phyloP scores from a whole-genome alignment of 768 basidiomycete species.

The Kwoniella shandongensis region DNA sequence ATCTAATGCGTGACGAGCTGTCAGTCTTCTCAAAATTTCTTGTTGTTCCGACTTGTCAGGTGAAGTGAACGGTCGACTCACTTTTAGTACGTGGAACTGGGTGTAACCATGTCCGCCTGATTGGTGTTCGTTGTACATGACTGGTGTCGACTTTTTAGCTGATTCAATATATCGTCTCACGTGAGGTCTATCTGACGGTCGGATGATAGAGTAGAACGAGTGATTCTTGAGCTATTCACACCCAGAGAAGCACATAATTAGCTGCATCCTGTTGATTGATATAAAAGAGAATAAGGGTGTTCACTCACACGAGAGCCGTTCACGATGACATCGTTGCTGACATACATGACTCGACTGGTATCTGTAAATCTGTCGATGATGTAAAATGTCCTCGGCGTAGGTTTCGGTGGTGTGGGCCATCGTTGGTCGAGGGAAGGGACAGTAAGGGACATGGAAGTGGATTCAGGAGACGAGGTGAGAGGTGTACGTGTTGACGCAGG shows the following conservation, averaged over 20 bases:
- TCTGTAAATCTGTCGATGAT: slow-evolving; percentile 48
- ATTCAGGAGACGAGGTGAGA: slow-evolving; percentile 8
- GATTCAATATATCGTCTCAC: slow-evolving; percentile 35
- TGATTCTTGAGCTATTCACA: slow-evolving; percentile 26
- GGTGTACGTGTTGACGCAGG: slow-evolving; percentile 10
- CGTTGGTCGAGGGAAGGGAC: slow-evolving; percentile 9
- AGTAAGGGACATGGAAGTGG: slow-evolving; percentile 5
- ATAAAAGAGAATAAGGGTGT: not conserved
- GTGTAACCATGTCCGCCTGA: slow-evolving; percentile 37
- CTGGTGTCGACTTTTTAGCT: slow-evolving; percentile 37
- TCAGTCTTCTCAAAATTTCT: too few relatives aligned
- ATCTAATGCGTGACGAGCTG: slow-evolving; percentile 23
- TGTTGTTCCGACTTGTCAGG: not conserved
- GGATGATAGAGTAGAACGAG: slow-evolving; percentile 42
- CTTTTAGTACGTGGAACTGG: slow-evolving; percentile 35
- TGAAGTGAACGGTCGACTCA: slow-evolving; percentile 12
- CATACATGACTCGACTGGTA: slow-evolving; percentile 33
- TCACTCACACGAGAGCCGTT: slow-evolving; percentile 25
- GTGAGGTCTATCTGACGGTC: slow-evolving; percentile 33
- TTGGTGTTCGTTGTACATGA: slow-evolving; percentile 21
- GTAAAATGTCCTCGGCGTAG: slow-evolving; percentile 34
- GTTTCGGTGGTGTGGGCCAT: slow-evolving; percentile 21
- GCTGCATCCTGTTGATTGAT: too few relatives aligned
- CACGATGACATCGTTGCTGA: slow-evolving; percentile 40
- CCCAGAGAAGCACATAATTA: too few relatives aligned